Evolutionary conservation across 2,329 filamentous ascomycete species (phyloP).

Genomic region (Diaporthe helianthi): DNA sequence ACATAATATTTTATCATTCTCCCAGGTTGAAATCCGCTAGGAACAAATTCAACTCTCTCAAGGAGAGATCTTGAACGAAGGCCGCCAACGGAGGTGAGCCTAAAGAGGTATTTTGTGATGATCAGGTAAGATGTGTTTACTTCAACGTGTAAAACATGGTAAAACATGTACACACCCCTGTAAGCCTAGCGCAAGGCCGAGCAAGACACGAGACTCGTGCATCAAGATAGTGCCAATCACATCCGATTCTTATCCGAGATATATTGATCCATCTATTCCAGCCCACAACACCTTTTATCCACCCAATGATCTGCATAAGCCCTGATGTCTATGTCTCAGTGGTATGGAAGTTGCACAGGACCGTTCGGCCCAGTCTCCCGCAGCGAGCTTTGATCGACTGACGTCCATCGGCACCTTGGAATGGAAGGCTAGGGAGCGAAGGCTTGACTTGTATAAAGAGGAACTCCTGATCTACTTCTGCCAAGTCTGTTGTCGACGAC

Average conservation of each 20-base stretch:
- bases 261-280: constrained; percentile 28
- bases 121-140: not conserved
- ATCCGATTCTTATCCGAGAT: constrained; percentile 3
- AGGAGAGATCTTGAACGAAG: not conserved
- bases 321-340: not conserved
- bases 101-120: not conserved
- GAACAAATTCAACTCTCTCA: not conserved
- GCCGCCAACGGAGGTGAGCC: too few relatives aligned
- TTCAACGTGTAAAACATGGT: not conserved
- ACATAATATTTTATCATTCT: rapidly evolving
- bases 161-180: not conserved
- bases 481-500: constrained; percentile 11
- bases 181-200: not conserved
- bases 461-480: constrained; percentile 1
- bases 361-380: constrained; percentile 9
- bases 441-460: constrained; percentile 19
- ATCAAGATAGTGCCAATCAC: not conserved
- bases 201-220: not conserved
- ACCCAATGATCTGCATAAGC: not conserved
- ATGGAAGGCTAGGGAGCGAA: not conserved
- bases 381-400: not conserved
- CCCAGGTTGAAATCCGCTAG: rapidly evolving
- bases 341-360: not conserved
- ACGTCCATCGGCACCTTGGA: not conserved
- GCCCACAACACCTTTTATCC: constrained; percentile 2